Base-by-base conservation (phyloP, 768 basidiomycete species). In the Termitomyces sp. region DNA sequence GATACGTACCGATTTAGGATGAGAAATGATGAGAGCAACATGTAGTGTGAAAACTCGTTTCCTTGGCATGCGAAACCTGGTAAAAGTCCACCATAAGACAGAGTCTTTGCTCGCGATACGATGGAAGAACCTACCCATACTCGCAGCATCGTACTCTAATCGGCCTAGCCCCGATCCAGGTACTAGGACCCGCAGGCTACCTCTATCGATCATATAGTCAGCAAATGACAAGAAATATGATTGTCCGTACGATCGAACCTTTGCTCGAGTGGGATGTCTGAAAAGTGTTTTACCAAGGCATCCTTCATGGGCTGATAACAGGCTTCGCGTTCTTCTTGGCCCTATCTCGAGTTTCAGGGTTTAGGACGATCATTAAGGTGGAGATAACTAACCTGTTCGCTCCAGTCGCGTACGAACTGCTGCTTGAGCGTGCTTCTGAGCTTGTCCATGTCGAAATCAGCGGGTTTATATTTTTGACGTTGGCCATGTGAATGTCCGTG, bases 21-120 rank as follows among this genome's bases (percentile, higher is more conserved):
- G 71, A 90, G 91, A 69, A 88, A 89, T 4, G 96, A 97, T 2
- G 91, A 80, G 5, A 98, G 84, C 13, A 98, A 82, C 94, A 96
- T 96, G 73, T 93, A 94, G 65, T 96, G 91, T 36, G 92, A 94
- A 71, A 97, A 97, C 73, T 98, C 96, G 70, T 97, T 97, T 22
- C 91, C 95, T 73, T 96, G 95, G 65, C 91, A 94, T 1, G 90
- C 76, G 66, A 94, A 98, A 4, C 95, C 95, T 94, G 63, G 42
- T 32, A 7, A 9, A 13, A 15, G 12, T 12, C 6, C 3, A 32
- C 28, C 18, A 20, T 57, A 48, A 42, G 18, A 7, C 16, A 51
- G 0, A 49, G 16, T 53, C 42, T 35, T 55, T 12, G 15, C 46
- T 64, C 6, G 3, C 2, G 36, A 24, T 39, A 51, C 4, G 22